Percentiles rank a stretch among this genome's conserved stretches.
Evolutionary conservation across 495 filamentous ascomycete species (phyloP).

Genomic region (Hypomontagnella monticulosa): DNA sequence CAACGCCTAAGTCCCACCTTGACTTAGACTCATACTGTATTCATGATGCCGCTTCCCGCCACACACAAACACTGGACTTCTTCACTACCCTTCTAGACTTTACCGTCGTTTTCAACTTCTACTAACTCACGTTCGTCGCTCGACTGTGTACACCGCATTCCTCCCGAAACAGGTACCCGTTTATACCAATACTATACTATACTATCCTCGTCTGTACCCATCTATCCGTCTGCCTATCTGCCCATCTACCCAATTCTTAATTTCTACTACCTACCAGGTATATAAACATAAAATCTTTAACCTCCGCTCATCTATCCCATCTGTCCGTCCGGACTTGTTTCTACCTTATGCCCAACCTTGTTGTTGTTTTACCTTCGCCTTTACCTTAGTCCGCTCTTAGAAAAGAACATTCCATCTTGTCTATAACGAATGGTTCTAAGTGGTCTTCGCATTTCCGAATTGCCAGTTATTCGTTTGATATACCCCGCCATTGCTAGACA

Average conservation of each 20-base stretch:
- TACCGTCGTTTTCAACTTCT: slow-evolving; percentile 20
- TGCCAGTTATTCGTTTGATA: not conserved
- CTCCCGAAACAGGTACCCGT: slow-evolving; percentile 20
- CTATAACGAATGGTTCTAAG: not conserved
- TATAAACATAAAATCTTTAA: slow-evolving; percentile 4
- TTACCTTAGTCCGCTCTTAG: slow-evolving; percentile 12
- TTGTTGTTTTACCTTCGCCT: slow-evolving; percentile 1
- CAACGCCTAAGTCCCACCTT: slow-evolving; percentile 36
- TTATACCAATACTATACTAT: not conserved
- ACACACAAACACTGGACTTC: slow-evolving; percentile 23
- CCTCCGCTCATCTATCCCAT: not conserved
- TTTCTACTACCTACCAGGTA: no score
- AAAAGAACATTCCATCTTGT: not conserved
- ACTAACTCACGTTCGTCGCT: slow-evolving; percentile 13
- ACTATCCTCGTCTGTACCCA: not conserved
- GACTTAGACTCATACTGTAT: slow-evolving; percentile 23
- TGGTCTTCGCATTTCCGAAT: not conserved
- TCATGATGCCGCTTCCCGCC: slow-evolving; percentile 38
- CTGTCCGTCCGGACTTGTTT: slow-evolving; percentile 5
- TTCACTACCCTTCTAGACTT: slow-evolving; percentile 6
- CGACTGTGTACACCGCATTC: slow-evolving; percentile 21
- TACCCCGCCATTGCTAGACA: slow-evolving; percentile 5
- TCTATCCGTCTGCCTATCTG: slow-evolving; percentile 19
- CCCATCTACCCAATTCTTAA: no score
- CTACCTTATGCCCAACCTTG: slow-evolving; percentile 17